Evolutionary conservation across 2,329 filamentous ascomycete species (phyloP).

Genomic region (Alternaria solani): DNA sequence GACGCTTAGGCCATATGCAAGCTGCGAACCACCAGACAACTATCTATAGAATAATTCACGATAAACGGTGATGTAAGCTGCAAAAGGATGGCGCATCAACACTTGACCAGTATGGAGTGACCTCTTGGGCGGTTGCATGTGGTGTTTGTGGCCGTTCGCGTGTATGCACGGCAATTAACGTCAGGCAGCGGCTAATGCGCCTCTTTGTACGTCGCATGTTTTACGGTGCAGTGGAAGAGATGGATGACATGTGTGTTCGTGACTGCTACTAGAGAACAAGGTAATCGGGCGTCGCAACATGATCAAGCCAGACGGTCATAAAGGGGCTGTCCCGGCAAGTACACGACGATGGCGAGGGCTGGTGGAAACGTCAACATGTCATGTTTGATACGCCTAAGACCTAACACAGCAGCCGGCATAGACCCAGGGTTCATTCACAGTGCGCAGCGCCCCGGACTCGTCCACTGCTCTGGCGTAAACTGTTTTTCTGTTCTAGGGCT

Average conservation of each 20-base stretch:
- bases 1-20: constrained; percentile 25
- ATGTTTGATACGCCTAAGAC: constrained; percentile 20
- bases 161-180: constrained; percentile 12
- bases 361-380: constrained; percentile 4
- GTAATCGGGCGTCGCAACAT: neutral
- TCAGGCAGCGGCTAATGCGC: constrained; percentile 30
- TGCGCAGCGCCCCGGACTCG: constrained; percentile 18
- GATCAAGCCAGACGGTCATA: neutral
- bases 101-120: neutral
- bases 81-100: neutral
- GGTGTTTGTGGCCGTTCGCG: neutral
- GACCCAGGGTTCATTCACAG: constrained; percentile 22
- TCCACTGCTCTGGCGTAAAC: constrained; percentile 40
- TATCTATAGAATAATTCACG: constrained; percentile 2
- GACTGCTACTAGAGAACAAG: neutral
- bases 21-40: constrained; percentile 16
- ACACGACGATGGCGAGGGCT: neutral
- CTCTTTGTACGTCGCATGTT: constrained; percentile 25
- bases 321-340: neutral
- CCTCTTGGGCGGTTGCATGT: neutral
- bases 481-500: constrained; percentile 41
- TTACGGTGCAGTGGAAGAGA: constrained; percentile 23
- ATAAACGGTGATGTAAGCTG: neutral
- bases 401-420: constrained; percentile 21
- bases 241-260: constrained; percentile 6